Evolutionary conservation across 805 yeast genomes (phyloP).

Genomic region (Hanseniaspora meyeri): DNA sequence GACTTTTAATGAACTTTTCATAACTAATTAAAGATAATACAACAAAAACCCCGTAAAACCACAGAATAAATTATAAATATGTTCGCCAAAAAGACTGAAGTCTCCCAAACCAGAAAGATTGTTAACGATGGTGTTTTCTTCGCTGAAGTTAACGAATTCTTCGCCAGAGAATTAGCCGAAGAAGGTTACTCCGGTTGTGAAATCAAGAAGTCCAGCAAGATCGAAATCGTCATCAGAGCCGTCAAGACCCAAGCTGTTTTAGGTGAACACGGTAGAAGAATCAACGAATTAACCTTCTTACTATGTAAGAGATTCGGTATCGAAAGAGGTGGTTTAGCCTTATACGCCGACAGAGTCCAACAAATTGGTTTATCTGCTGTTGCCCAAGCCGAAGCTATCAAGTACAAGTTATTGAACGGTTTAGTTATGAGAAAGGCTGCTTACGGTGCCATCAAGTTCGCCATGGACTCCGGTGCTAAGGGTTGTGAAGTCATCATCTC

Average conservation of each 20-base stretch:
- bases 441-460: conserved; percentile 99
- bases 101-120: conserved; percentile 97
- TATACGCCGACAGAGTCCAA: conserved; percentile 98
- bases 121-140: conserved; percentile 99
- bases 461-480: conserved; percentile 99
- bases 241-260: conserved; percentile 96
- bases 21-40: neutral
- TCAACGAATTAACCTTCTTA: conserved; percentile 94
- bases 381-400: conserved; percentile 98
- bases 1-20: no score
- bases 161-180: conserved; percentile 99
- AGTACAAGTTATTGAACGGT: conserved; percentile 96
- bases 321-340: conserved; percentile 81
- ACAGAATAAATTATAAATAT: conserved; percentile 4
- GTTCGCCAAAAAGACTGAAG: conserved; percentile 27
- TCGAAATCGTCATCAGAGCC: conserved; percentile 97
- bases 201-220: conserved; percentile 95
- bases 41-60: neutral
- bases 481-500: conserved; percentile 99
- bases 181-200: conserved; percentile 99
- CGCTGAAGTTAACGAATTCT: conserved; percentile 99
- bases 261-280: conserved; percentile 99
- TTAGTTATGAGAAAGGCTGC: conserved; percentile 99
- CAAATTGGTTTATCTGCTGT: conserved; percentile 99
- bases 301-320: conserved; percentile 98